Conservation (phyloP, 2,329 filamentous ascomycete species). For the Lasiodiplodia sp. region DNA sequence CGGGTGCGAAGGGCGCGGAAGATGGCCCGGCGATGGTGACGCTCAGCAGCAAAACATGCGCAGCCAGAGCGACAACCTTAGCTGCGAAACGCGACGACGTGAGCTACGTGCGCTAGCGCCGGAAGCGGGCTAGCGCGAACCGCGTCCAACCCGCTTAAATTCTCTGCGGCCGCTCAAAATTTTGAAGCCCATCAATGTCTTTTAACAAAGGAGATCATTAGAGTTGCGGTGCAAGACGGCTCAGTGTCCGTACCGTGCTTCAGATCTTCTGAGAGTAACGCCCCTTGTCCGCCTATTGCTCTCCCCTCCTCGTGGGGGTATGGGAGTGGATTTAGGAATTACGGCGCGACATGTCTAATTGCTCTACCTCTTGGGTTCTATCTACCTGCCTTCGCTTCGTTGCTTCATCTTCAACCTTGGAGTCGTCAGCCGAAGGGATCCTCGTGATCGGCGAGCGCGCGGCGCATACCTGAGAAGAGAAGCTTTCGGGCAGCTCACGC, state of each 20-base stretch:
- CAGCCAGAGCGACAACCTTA: constrained; percentile 15
- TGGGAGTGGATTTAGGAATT: constrained; percentile 50
- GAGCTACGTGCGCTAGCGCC: constrained; percentile 19
- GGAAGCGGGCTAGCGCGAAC: neutral
- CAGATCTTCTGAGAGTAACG: constrained; percentile 89
- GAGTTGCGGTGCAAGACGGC: constrained; percentile 94
- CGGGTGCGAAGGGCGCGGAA: constrained; percentile 15
- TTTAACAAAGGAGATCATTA: constrained; percentile 84
- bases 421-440: constrained; percentile 31
- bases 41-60: constrained; percentile 30
- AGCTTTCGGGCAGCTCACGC: constrained; percentile 85
- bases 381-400: constrained; percentile 55
- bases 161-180: constrained; percentile 20
- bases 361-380: constrained; percentile 20
- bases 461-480: constrained; percentile 66
- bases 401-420: constrained; percentile 81
- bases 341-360: constrained; percentile 49
- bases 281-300: constrained; percentile 64
- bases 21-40: constrained; percentile 17
- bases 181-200: constrained; percentile 67
- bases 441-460: neutral
- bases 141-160: constrained; percentile 15
- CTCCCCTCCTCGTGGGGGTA: constrained; percentile 56
- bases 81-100: constrained; percentile 24
- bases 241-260: constrained; percentile 99